Base-by-base conservation (phyloP, 2,329 filamentous ascomycete species). In the Lecanicillium sp. region DNA sequence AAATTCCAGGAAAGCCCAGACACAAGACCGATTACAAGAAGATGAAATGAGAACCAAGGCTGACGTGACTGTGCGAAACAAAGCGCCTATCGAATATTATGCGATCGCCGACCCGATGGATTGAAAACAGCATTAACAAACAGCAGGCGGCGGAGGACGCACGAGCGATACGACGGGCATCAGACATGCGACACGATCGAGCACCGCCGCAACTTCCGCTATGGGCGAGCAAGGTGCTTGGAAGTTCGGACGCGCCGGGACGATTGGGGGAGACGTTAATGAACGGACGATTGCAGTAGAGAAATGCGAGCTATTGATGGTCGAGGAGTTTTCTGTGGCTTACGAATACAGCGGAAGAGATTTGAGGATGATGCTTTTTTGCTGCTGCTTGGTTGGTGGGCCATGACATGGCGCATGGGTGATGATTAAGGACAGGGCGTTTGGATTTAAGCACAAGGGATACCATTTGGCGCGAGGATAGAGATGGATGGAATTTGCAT, bases 81-180 rank as follows among this genome's bases (percentile, higher is more conserved):
- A 48, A 69, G 66, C 66, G 66, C 44, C 46, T 67, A 20, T 54
- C 54, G 10, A 67, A 62, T 32, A 61, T 66, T 26, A 41, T 52
- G 37, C 59, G 60, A 32, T 45, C 52, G 14, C 55, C 49, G 41
- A 37, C 44, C 9, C 45, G 56, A 32, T 42, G 38, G 45, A 23
- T 42, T 29, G 37, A 42, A 24, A 37, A 24, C 30, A 48, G 17
- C 11, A 19, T 30, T 48, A 48, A 48, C 38, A 42, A 42, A 40
- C 42, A 42, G 6, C 55, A 50, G 35, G 59, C 52, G 5, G 52
- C 27, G 11, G 61, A 65, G 24, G 65, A 67, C 36, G 51, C 62
- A 32, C 57, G 58, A 40, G 61, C 64, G 14, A 62, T 69, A 60
- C 58, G 56, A 33, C 61, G 62, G 47, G 60, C 62, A 24, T 62